These are phyloP conservation scores for Cubamyces lactineus DNA, from an alignment of 768 basidiomycete genomes.

Conservation along the genomic window DNA sequence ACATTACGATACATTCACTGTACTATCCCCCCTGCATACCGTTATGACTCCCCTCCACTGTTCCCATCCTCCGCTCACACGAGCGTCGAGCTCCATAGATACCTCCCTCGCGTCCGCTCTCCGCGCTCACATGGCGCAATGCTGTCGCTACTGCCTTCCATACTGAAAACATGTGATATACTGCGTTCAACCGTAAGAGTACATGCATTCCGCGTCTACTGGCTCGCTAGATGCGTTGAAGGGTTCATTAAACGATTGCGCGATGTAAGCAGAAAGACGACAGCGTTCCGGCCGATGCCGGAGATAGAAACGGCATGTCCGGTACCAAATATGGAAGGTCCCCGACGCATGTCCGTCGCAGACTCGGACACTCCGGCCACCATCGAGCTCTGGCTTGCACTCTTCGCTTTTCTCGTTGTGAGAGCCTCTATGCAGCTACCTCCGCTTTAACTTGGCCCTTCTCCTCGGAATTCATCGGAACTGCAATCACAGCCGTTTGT, in stretches of 20 bases:
- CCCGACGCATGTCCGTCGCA: constrained; percentile 2
- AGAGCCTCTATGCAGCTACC: not conserved
- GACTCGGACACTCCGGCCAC: not conserved
- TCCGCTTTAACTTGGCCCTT: no score
- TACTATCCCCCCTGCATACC: constrained; percentile 25
- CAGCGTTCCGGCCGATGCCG: constrained; percentile 8
- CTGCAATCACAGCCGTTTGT: no score
- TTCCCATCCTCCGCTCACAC: constrained; percentile 8
- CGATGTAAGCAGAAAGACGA: not conserved
- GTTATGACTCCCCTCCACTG: constrained; percentile 1
- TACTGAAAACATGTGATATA: not conserved
- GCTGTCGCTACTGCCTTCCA: constrained; percentile 8
- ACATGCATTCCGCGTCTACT: not conserved
- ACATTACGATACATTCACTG: constrained; percentile 32
- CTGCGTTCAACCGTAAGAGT: constrained; percentile 1
- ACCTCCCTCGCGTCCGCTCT: constrained; percentile 12
- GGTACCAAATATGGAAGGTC: not conserved
- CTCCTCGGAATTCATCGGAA: no score
- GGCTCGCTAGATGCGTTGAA: no score
- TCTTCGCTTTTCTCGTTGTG: not conserved
- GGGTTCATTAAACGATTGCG: no score
- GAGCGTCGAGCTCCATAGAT: constrained; percentile 11
- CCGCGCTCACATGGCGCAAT: constrained; percentile 5
- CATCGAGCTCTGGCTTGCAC: not conserved
- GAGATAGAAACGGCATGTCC: constrained; percentile 3